Conservation (phyloP, 2,329 filamentous ascomycete species). For the Cercospora sp. region DNA sequence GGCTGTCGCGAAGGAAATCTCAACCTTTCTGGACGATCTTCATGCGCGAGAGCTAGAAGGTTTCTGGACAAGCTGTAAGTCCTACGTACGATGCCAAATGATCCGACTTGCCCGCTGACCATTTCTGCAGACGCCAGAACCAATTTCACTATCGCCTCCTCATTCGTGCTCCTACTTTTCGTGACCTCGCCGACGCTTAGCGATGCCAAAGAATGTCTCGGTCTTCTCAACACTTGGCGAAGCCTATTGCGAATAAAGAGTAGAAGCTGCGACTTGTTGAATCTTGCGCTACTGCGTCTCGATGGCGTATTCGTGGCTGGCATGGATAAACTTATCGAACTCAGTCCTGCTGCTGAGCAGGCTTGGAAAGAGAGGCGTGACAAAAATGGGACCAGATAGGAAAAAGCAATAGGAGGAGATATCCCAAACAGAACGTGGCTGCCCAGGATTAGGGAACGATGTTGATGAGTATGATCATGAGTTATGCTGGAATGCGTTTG, state of each 20-base stretch:
- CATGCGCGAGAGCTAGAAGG: constrained; percentile 37
- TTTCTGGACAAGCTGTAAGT: constrained; percentile 40
- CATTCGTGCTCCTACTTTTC: constrained; percentile 39
- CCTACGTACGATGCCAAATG: neutral
- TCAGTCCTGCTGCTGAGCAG: constrained; percentile 35
- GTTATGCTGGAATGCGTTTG: neutral
- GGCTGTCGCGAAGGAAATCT: constrained; percentile 35
- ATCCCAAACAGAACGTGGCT: neutral
- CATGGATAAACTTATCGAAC: constrained; percentile 34
- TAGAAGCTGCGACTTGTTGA: constrained; percentile 39
- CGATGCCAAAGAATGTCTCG: constrained; percentile 37
- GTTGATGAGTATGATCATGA: neutral
- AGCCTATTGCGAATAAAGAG: constrained; percentile 37
- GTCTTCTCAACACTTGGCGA: constrained; percentile 36
- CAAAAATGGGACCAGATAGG: neutral
- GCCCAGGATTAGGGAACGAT: neutral
- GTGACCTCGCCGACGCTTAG: constrained; percentile 33
- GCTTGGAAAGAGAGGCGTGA: constrained; percentile 32
- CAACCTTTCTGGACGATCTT: constrained; percentile 35
- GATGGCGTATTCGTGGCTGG: constrained; percentile 37
- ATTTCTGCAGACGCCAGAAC: constrained; percentile 35
- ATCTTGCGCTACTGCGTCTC: constrained; percentile 35
- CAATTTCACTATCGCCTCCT: constrained; percentile 40
- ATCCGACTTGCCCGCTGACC: constrained; percentile 1
- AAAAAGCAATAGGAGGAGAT: neutral